These are phyloP conservation scores for Solanum piurae DNA, from an alignment of 257 asterid genomes.

Conservation along the genomic window DNA sequence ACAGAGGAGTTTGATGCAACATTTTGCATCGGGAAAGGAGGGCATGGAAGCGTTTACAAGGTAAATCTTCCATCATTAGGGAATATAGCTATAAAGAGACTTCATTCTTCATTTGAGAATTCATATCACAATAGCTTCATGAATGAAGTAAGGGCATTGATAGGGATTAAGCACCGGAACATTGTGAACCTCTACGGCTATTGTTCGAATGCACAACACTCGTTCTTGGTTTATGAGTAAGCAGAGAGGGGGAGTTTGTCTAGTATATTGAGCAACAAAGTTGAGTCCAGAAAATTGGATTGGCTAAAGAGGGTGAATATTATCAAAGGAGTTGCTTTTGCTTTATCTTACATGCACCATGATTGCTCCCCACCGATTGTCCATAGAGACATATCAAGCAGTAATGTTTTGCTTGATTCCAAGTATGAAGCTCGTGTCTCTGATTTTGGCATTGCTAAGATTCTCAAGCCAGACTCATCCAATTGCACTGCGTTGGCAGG, in stretches of 20 bases:
- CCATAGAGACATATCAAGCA: too few relatives aligned
- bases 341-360: neutral
- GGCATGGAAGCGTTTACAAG: too few relatives aligned
- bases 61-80: too few relatives aligned
- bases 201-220: neutral
- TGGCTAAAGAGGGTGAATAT: neutral
- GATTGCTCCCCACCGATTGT: neutral
- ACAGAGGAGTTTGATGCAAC: too few relatives aligned
- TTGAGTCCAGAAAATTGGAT: neutral
- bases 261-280: neutral
- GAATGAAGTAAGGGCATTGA: neutral
- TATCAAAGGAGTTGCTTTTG: neutral
- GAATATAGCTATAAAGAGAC: too few relatives aligned
- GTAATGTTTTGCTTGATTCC: too few relatives aligned
- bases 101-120: too few relatives aligned
- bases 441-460: fast-evolving
- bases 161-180: neutral
- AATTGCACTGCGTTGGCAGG: too few relatives aligned
- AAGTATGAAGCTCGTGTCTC: too few relatives aligned
- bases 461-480: too few relatives aligned
- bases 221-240: slow-evolving; percentile 1
- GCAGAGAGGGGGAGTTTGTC: neutral
- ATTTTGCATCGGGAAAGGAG: too few relatives aligned
- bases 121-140: fast-evolving
- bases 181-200: neutral